Conservation (phyloP, 2,329 filamentous ascomycete species). For the Plectosphaerella sp. region DNA sequence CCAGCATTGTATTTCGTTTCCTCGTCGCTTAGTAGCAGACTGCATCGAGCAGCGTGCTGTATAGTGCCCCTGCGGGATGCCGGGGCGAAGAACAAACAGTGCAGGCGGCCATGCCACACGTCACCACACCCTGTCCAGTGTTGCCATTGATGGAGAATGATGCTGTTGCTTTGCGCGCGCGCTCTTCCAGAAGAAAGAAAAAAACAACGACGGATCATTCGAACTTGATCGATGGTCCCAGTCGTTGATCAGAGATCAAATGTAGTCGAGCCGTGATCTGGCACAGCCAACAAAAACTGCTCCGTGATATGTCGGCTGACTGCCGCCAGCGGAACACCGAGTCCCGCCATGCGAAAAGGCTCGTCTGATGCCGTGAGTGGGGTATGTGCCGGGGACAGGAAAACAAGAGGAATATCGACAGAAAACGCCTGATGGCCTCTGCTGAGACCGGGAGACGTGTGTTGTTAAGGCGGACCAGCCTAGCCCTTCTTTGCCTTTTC, state of each 20-base stretch:
- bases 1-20: not conserved
- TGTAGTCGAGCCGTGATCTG: no score
- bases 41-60: not conserved
- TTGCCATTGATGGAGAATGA: not conserved
- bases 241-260: no score
- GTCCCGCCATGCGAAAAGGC: no score
- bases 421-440: not conserved
- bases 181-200: not conserved
- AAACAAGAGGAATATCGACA: no score
- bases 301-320: no score
- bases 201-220: not conserved
- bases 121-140: not conserved
- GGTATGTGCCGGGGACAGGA: not conserved
- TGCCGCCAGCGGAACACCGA: no score
- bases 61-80: not conserved
- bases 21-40: not conserved
- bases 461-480: not conserved
- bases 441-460: not conserved
- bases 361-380: no score
- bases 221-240: no score
- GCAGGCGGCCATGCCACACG: not conserved
- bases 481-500: slow-evolving; percentile 71
- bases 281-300: no score
- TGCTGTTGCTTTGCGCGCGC: not conserved
- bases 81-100: not conserved